Base-by-base conservation (phyloP, 2,329 filamentous ascomycete species). In the Hymenoscyphus scutula region DNA sequence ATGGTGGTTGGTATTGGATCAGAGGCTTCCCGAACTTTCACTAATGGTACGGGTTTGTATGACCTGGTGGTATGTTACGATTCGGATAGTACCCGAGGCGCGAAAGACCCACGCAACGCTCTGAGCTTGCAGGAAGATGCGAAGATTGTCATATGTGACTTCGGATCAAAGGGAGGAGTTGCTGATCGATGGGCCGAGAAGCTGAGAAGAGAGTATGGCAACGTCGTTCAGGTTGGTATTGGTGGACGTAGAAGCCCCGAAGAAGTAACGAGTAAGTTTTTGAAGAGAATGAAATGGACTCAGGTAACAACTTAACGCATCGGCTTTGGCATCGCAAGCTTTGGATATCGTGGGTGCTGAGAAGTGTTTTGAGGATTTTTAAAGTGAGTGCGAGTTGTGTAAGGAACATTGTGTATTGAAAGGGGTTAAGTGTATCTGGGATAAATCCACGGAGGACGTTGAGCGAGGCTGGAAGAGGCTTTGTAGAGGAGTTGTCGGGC, bases 1-100 rank as follows among this genome's bases (percentile, higher is more conserved):
- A 56, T 58, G 17, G 48, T 71, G 15, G 57, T 69, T 54, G 69
- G 60, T 23, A 66, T 73, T 29, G 70, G 69, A n/a, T 71, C 69
- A 30, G 32, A 63, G 15, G 41, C 61, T 15, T 69, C 70, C 13
- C 60, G 64, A 56, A 29, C 60, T 3, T 69, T 69, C 57, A 64
- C 66, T 38, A 56, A 69, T 55, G 61, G 56, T 2, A 71, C 66
- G 30, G 63, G 61, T 10, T 60, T 69, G 37, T 71, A 64, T 51
- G 66, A 70, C 57, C 60, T 59, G 48, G 64, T 70, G 32, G 17
- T 71, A 53, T 62, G 56, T 25, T 70, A 69, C 55, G 62, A 68
- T 34, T 56, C 48, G 23, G 66, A 67, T 58, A 60, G 56, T 4
- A 54, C 53, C 53, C 51, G 54, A 11, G 64, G 62, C 60, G 56